phyloP scores from a whole-genome alignment of 2,329 filamentous ascomycete species.

The Cercospora berteroae region DNA sequence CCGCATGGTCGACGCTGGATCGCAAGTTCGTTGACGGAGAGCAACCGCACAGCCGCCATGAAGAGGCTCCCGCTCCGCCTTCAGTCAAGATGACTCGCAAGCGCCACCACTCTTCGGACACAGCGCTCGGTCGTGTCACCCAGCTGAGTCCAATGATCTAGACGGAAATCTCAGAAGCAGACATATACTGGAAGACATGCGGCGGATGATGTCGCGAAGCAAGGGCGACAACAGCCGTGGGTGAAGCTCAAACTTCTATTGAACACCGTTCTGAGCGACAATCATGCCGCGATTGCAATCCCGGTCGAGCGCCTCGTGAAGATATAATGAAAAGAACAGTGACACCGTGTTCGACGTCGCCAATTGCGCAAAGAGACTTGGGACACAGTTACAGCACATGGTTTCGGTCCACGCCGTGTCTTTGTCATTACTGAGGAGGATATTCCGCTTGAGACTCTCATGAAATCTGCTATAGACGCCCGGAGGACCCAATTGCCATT shows the following conservation, averaged over 20 bases:
- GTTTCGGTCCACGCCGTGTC: not conserved
- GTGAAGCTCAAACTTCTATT: slow-evolving; percentile 2
- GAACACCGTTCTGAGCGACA: not conserved
- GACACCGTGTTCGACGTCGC: not conserved
- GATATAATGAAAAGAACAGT: not conserved
- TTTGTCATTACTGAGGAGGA: not conserved
- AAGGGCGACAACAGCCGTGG: not conserved
- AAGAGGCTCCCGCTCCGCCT: not conserved
- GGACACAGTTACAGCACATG: not conserved
- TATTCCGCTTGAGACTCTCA: not conserved
- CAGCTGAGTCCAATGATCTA: not conserved
- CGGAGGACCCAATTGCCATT: not conserved
- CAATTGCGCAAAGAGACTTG: not conserved
- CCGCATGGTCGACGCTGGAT: not conserved
- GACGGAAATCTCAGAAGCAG: not conserved
- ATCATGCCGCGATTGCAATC: not conserved
- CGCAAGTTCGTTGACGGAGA: not conserved
- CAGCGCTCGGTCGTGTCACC: not conserved
- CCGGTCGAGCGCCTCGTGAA: not conserved
- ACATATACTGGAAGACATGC: not conserved
- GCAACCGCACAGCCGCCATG: not conserved
- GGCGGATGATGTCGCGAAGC: not conserved
- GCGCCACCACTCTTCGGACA: not conserved
- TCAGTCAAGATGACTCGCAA: not conserved
- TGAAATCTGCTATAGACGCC: not conserved